Percentiles rank a stretch among this genome's conserved stretches.
Evolutionary conservation across 805 yeast genomes (phyloP).

Genomic region (Lipomyces mesembrius): DNA sequence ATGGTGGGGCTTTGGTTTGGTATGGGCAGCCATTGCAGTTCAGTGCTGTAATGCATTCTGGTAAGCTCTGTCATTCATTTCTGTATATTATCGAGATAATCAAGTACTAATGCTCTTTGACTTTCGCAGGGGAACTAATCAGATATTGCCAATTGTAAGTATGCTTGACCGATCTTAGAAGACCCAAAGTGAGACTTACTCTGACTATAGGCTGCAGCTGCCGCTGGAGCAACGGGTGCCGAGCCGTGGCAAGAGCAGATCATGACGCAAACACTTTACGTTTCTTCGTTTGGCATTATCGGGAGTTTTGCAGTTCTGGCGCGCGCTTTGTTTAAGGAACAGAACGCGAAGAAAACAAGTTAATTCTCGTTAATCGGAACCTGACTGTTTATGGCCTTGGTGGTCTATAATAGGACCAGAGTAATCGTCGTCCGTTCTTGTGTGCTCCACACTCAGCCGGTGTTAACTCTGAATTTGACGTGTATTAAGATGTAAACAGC

Average conservation of each 20-base stretch:
- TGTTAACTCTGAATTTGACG: too few relatives aligned
- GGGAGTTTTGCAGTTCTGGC: not conserved
- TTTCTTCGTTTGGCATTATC: not conserved
- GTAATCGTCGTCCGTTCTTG: too few relatives aligned
- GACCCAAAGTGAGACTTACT: not conserved
- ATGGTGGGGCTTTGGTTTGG: not conserved
- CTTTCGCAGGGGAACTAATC: not conserved
- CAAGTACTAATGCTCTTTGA: not conserved
- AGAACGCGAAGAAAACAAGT: constrained; percentile 1
- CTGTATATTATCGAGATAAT: not conserved
- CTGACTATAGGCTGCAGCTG: constrained; percentile 3
- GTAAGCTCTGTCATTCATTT: not conserved
- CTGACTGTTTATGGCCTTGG: too few relatives aligned
- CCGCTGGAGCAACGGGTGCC: constrained; percentile 3
- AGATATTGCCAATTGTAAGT: constrained; percentile 6
- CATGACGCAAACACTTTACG: not conserved
- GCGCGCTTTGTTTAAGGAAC: not conserved
- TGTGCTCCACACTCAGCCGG: too few relatives aligned
- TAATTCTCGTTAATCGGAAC: not conserved
- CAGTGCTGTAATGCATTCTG: not conserved
- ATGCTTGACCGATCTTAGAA: not conserved
- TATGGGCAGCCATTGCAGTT: not conserved
- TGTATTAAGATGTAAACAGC: too few relatives aligned
- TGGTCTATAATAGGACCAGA: too few relatives aligned
- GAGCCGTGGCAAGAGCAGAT: constrained; percentile 1